phyloP scores from a whole-genome alignment of 805 yeast species.

The Nakazawaea molendinolei region DNA sequence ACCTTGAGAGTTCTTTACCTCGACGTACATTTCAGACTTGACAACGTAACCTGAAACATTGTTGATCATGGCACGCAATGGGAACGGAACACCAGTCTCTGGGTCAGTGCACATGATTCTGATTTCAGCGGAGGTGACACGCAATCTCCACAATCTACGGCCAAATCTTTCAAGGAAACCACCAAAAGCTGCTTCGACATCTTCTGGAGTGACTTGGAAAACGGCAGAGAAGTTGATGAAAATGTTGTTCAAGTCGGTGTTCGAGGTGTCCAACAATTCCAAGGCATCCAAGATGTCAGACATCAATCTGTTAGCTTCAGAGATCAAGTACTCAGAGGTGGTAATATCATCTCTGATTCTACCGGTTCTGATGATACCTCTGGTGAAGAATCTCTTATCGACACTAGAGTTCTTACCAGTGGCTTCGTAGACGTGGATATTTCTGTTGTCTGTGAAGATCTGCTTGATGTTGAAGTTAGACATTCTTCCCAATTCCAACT shows the following conservation, averaged over 20 bases:
- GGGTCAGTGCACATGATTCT: conserved; percentile 93
- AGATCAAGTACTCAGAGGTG: conserved; percentile 87
- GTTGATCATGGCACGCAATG: conserved; percentile 92
- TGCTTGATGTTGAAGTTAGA: conserved; percentile 94
- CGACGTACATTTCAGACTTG: conserved; percentile 90
- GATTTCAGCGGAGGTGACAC: conserved; percentile 96
- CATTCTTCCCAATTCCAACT: conserved; percentile 88
- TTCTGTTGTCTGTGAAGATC: conserved; percentile 91
- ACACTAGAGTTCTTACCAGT: conserved; percentile 88
- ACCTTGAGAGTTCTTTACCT: conserved; percentile 84
- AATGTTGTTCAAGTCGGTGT: conserved; percentile 94
- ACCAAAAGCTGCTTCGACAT: conserved; percentile 96
- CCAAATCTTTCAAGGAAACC: conserved; percentile 98
- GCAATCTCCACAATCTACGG: conserved; percentile 90
- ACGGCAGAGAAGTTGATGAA: conserved; percentile 96
- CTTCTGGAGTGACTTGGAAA: conserved; percentile 89
- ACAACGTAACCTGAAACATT: conserved; percentile 97
- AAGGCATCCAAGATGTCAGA: conserved; percentile 91
- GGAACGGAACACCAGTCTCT: conserved; percentile 81
- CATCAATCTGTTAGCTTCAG: conserved; percentile 95
- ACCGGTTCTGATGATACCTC: conserved; percentile 97
- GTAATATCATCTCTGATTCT: conserved; percentile 88
- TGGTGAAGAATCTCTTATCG: conserved; percentile 92
- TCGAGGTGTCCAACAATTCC: conserved; percentile 89
- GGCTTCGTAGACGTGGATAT: conserved; percentile 96